phyloP scores from a whole-genome alignment of 345 rosid genomes.

The Eucalyptus erythrocorys region DNA sequence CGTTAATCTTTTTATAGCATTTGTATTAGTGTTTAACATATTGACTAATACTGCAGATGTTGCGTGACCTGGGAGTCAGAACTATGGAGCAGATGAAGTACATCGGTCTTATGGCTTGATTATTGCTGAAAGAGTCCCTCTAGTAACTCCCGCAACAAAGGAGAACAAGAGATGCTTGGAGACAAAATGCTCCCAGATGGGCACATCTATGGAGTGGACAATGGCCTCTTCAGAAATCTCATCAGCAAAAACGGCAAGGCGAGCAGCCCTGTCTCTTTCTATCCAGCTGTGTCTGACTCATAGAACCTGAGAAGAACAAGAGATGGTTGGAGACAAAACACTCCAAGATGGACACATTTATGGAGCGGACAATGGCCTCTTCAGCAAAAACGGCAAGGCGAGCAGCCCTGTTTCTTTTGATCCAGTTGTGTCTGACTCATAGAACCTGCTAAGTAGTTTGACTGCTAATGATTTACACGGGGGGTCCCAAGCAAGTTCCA shows the following conservation, averaged over 20 bases:
- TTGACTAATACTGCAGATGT: too few species aligned
- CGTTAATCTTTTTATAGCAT: too few species aligned
- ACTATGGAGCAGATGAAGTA: background rate
- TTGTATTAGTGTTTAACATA: too few species aligned
- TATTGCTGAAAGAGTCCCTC: background rate
- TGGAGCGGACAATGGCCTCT: too few species aligned
- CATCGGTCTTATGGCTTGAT: too few species aligned
- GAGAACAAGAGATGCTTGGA: background rate
- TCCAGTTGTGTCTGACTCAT: too few species aligned
- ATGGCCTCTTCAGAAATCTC: background rate
- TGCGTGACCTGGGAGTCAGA: background rate
- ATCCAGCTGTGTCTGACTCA: background rate
- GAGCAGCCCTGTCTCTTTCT: background rate
- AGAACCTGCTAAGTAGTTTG: background rate
- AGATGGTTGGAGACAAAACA: too few species aligned
- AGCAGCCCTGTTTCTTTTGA: too few species aligned
- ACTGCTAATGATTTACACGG: background rate
- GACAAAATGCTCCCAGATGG: too few species aligned
- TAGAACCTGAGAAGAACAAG: background rate
- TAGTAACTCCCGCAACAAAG: too few species aligned
- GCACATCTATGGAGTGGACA: background rate
- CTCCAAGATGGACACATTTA: too few species aligned
- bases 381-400: too few species aligned
- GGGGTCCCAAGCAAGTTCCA: background rate
- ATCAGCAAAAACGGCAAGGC: background rate